These are phyloP conservation scores for Mycogone perniciosa DNA, from an alignment of 2,329 filamentous ascomycete species.

Conservation along the genomic window DNA sequence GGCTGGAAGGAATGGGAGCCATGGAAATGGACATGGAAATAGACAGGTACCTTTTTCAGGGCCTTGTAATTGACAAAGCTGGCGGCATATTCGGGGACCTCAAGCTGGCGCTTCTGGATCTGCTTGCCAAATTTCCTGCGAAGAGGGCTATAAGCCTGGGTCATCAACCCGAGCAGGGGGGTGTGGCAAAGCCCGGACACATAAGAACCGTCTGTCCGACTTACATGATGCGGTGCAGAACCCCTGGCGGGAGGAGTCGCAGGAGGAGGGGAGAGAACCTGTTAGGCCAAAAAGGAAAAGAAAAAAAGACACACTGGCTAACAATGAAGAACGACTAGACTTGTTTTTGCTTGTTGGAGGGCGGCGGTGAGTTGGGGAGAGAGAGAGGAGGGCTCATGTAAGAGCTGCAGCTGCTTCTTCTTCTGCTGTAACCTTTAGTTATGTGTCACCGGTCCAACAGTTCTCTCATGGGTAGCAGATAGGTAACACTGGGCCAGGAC, in stretches of 20 bases:
- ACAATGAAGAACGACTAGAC: conserved; percentile 2
- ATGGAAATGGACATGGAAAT: neutral
- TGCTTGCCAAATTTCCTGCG: conserved; percentile 99
- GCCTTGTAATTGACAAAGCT: conserved; percentile 99
- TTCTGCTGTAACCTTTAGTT: conserved; percentile 8
- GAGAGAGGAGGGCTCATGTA: conserved; percentile 2
- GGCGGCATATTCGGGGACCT: conserved; percentile 97
- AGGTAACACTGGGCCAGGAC: too few relatives aligned
- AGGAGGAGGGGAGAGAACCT: conserved; percentile 5
- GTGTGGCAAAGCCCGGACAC: conserved; percentile 9
- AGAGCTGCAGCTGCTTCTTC: neutral
- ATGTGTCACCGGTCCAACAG: neutral
- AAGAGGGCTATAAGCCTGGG: conserved; percentile 10
- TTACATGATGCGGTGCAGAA: conserved; percentile 30
- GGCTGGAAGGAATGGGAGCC: neutral
- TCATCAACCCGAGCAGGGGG: conserved; percentile 5
- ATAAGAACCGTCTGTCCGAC: conserved; percentile 14
- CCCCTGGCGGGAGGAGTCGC: conserved; percentile 11
- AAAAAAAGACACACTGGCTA: conserved; percentile 5
- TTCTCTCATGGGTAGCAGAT: too few relatives aligned
- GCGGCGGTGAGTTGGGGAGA: conserved; percentile 2
- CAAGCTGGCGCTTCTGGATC: conserved; percentile 97
- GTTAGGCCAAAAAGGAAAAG: conserved; percentile 3
- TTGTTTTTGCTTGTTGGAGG: neutral
- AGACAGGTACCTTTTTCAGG: conserved; percentile 74